Percentiles rank a stretch among this genome's conserved stretches.
Conservation (phyloP, 1,139 yeast species). For the Chernovozyma sophiae-reginae region DNA sequence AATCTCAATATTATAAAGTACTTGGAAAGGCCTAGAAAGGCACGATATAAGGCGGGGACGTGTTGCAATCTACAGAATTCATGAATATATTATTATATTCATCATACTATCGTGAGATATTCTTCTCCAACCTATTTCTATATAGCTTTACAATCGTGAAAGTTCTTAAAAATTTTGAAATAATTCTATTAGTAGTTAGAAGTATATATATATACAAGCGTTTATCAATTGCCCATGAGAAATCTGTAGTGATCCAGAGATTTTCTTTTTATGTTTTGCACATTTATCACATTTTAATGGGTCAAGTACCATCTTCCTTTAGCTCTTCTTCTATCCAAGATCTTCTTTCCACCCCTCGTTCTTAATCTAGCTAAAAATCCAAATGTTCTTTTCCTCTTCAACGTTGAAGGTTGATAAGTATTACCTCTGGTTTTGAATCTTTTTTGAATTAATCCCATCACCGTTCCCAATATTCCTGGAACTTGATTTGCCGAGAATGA, state of each 20-base stretch:
- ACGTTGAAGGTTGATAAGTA: slow-evolving; percentile 89
- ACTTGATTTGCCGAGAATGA: background rate
- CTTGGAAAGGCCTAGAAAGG: slow-evolving; percentile 43
- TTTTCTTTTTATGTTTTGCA: too few species aligned
- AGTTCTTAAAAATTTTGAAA: too few species aligned
- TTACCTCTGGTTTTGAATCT: slow-evolving; percentile 91
- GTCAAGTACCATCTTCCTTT: slow-evolving; percentile 95
- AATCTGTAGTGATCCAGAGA: too few species aligned
- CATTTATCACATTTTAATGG: slow-evolving; percentile 44
- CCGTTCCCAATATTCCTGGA: slow-evolving; percentile 5
- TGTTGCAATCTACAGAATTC: too few species aligned
- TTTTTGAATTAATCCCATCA: slow-evolving; percentile 43
- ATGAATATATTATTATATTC: too few species aligned
- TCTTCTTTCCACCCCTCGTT: slow-evolving; percentile 73
- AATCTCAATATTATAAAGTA: slow-evolving; percentile 45
- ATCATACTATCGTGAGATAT: too few species aligned
- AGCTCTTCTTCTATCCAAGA: slow-evolving; percentile 71
- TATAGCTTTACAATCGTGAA: too few species aligned
- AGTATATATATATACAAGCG: too few species aligned
- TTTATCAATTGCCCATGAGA: too few species aligned
- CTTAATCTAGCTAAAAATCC: slow-evolving; percentile 90
- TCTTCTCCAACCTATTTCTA: too few species aligned
- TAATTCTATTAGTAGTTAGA: too few species aligned
- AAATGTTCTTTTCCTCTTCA: slow-evolving; percentile 82
- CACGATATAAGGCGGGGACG: too few species aligned